Percentiles rank a stretch among this genome's conserved stretches.
phyloP scores from a whole-genome alignment of 345 rosid genomes.

The Gossypium longicalyx region DNA sequence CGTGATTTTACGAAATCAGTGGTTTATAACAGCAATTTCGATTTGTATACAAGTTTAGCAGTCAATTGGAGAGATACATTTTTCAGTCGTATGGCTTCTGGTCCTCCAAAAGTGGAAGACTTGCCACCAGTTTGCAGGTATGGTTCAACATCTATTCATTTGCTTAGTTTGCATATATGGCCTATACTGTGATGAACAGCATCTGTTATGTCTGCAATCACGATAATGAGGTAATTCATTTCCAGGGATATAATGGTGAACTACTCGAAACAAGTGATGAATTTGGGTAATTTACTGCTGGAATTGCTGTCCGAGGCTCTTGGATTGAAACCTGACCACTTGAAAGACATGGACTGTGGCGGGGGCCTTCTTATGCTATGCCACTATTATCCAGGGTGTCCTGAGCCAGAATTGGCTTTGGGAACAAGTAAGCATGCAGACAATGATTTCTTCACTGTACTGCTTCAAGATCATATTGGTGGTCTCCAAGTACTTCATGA shows the following conservation, averaged over 20 bases:
- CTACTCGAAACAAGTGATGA: conserved; percentile 30
- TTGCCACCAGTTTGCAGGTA: neutral
- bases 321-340: conserved; percentile 37
- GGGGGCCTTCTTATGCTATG: conserved; percentile 25
- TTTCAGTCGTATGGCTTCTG: neutral
- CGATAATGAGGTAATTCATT: neutral
- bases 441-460: conserved; percentile 4
- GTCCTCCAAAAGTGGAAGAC: neutral
- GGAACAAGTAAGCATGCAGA: conserved; percentile 18
- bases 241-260: conserved; percentile 38
- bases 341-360: conserved; percentile 32
- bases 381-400: conserved; percentile 16
- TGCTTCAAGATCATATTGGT: conserved; percentile 15
- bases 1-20: conserved; percentile 20
- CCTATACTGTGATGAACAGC: too few species aligned
- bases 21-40: conserved; percentile 14
- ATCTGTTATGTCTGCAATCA: neutral
- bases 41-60: neutral
- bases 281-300: conserved; percentile 35
- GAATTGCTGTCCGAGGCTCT: conserved; percentile 51
- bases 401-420: conserved; percentile 10
- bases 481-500: conserved; percentile 16
- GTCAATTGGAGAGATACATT: conserved; percentile 14
- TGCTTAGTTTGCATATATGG: neutral
- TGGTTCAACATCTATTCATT: neutral